Conservation (phyloP, 164 flowering plant species). For the Vitis rotundifolia region DNA sequence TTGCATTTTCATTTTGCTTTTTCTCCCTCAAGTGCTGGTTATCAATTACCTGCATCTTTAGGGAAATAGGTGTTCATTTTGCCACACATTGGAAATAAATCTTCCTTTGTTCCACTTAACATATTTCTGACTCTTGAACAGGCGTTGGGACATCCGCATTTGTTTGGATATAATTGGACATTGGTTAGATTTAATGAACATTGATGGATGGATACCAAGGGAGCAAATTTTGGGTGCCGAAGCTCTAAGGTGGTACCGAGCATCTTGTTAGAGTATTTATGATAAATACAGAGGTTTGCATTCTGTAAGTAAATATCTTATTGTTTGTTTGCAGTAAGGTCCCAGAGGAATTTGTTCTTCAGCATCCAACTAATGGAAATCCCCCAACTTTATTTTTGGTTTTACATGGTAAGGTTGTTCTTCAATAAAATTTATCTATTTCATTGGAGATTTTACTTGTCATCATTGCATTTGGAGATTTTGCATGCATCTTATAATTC, state of each 20-base stretch:
- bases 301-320: background rate
- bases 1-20: background rate
- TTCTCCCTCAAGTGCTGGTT: background rate
- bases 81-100: background rate
- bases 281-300: background rate
- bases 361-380: constrained; percentile 88
- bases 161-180: constrained; percentile 92
- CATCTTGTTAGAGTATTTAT: background rate
- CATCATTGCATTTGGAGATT: too few relatives aligned
- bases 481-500: too few relatives aligned
- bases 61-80: background rate
- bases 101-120: too few relatives aligned
- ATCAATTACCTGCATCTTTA: background rate
- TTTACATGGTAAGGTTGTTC: constrained; percentile 57
- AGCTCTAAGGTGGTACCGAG: constrained; percentile 70
- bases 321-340: constrained; percentile 70
- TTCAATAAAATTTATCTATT: background rate
- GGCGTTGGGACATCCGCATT: constrained; percentile 94
- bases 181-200: constrained; percentile 95
- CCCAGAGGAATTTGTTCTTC: constrained; percentile 88
- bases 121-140: constrained; percentile 26
- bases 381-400: constrained; percentile 91
- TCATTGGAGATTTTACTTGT: background rate
- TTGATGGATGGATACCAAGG: constrained; percentile 99
- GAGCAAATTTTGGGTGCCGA: constrained; percentile 98